Base-by-base conservation (phyloP, 768 basidiomycete genomes). In the Pleurotus salmoneostramineus region DNA sequence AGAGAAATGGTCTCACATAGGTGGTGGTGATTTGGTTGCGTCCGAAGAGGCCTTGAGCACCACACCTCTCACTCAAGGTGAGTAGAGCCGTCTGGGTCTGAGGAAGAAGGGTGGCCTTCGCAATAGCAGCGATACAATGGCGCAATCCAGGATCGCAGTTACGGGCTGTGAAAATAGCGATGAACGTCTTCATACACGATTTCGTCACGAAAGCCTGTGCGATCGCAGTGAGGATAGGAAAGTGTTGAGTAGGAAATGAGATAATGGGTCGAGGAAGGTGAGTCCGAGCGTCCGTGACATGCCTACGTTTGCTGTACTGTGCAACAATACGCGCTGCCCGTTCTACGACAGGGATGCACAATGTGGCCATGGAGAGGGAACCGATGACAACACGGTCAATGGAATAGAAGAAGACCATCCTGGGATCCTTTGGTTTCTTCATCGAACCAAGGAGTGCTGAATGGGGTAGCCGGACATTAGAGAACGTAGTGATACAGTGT, bases 1-100 rank as follows among this genome's bases (percentile, higher is more conserved):
- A 36, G 68, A 27, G 21, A 27, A 27, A 27, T 27, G 1, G 3
- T 27, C 21, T 27, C 21, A 27, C 21, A 27, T 27, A 27, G 21
- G 21, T 27, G 21, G 21, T 50, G 4, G 66, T 59, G 27, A 80
- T 64, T 58, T 73, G 69, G 60, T 78, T 79, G 56, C 63, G 55
- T 12, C 63, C 69, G 34, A 76, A 76, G 0, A 79, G 64, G 0
- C 78, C 77, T 63, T 76, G 77, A 1, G 77, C 77, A 6, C 78
- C 78, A 50, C 74, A 75, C 17, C 77, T 68, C 35, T 79, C 77
- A n/a, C 60, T 58, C 4, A 73, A 40, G 4, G 56, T 43, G 3
- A 68, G 32, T 17, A 54, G 46, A 0, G 64, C 54, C 2, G 61
- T 36, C 46, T 65, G 68, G 21, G 3, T 57, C 40, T 65, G 59